Conservation (phyloP, 148 eudicot species). For the Salicornia ramosissima region DNA sequence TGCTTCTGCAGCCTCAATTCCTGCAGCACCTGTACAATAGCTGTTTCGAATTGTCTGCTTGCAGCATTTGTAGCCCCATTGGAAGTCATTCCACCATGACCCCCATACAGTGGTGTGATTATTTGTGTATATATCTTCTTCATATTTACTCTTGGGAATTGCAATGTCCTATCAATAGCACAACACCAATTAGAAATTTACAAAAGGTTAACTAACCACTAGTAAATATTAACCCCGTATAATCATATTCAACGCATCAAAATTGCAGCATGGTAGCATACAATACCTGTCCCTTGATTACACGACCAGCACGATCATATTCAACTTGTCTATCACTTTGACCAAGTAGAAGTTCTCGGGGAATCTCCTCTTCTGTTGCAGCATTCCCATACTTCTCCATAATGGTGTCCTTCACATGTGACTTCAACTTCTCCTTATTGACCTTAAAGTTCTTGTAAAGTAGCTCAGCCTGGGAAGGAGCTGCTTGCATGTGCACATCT, state of each 20-base stretch:
- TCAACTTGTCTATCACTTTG: slow-evolving; percentile 90
- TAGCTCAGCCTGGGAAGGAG: slow-evolving; percentile 95
- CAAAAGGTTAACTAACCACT: not conserved
- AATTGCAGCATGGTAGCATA: not conserved
- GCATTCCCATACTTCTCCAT: slow-evolving; percentile 95
- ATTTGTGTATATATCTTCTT: slow-evolving; percentile 72
- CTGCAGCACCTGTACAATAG: slow-evolving; percentile 90
- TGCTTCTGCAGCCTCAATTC: slow-evolving; percentile 94
- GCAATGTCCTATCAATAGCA: slow-evolving; percentile 46
- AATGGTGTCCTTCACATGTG: slow-evolving; percentile 61
- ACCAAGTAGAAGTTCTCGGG: slow-evolving; percentile 78
- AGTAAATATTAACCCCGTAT: not conserved
- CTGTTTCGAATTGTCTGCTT: slow-evolving; percentile 68
- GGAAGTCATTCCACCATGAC: slow-evolving; percentile 91
- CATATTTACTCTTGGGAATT: slow-evolving; percentile 83
- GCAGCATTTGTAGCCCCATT: slow-evolving; percentile 93
- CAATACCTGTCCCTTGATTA: slow-evolving; percentile 62
- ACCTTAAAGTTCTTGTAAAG: slow-evolving; percentile 69
- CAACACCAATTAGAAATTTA: not conserved
- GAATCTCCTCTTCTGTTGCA: slow-evolving; percentile 70
- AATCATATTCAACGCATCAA: not conserved
- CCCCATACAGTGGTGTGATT: slow-evolving; percentile 90
- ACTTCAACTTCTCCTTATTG: slow-evolving; percentile 72
- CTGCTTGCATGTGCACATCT: slow-evolving; percentile 94
- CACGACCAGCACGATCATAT: slow-evolving; percentile 87